Evolutionary conservation across 2,329 filamentous ascomycete species (phyloP), one percentile per base, ranked within the genome.

Genomic region (Calonectria pseudoreteaudii): DNA sequence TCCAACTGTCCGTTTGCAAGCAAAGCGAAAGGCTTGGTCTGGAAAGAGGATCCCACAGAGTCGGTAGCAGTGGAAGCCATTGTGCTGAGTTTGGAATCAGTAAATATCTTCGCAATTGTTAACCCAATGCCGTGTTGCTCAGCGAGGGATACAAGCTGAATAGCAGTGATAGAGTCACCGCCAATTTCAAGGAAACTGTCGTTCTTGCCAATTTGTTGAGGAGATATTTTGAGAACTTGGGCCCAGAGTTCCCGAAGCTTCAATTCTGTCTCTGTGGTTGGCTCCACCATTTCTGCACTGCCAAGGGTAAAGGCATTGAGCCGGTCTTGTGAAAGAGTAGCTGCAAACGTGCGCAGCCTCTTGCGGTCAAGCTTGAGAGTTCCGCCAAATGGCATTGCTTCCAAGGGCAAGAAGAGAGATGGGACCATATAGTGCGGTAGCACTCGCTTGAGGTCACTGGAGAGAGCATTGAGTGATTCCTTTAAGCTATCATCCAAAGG

Each of bases 191-290:
- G 79, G 71, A 82, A 82, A 58, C 74, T 76, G 62, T 78, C 71
- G 11, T 75, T 70, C 3, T 80, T 71, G 9, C 83, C 81, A 28
- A 87, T 85, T 0, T 41, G 49, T 2, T 47, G 41, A 13, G 71
- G 68, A 2, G 66, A 30, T 2, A 77, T 13, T 8, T 66, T 41
- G 10, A 79, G 38, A 13, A 79, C 49, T 18, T 52, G 41, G 0
- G 60, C 68, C 73, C 76, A 78, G 2, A 77, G 60, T 5, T 64
- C 38, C n/a, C 23, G 60, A 9, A 41, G 34, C 41, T 36, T 38
- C 6, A 16, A 10, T 38, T 60, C 11, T 1, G 23, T 50, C n/a
- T 31, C 26, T 1, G 18, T 44, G 1, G 18, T 38, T 2, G 49
- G 71, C 36, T 72, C n/a, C 14, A 31, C 20, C 56, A n/a, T 38